Evolutionary conservation across 306 rosid species (phyloP), one percentile per base, ranked within the genome.

Genomic region (Nissolia schottii): DNA sequence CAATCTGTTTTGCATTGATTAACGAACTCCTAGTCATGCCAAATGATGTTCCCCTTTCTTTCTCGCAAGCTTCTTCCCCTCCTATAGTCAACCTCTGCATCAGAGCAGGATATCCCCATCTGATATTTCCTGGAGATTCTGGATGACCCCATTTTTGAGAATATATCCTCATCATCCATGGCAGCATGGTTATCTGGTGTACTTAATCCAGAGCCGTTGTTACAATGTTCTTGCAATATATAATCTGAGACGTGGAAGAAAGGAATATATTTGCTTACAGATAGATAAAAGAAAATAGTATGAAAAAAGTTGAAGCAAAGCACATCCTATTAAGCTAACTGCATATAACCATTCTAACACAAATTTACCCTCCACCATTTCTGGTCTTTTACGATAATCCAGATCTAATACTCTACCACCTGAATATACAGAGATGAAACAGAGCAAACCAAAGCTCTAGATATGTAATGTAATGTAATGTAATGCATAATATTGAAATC

Each of bases 51-150:
- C 78, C 84, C 85, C 86, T 84, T 89, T 74, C 84, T 67, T 79
- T 87, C 97, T 65, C 88, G 82, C 63, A 84, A 78, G 92, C 92
- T 89, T 85, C 97, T 89, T 55, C 97, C 92, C 82, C 97, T 83
- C 71, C 99, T 84, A 74, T 95, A 95, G 81, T 95, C 99, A 70
- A 95, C 75, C 86, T 95, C 97, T 7, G 99, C 99, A 76, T 95
- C 99, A 9, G 99, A 95, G 85, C 96, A 83, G 4, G 99, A 94
- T 38, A 80, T 74, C 8, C 97, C 97, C 82, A 86, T 73, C 65
- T 72, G 88, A 77, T 86, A 84, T 84, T 85, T 92, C 82, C 88
- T 82, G 82, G 80, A 68, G 35, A 55, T 69, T 82, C 85, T 88
- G 16, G 88, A 81, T 6, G 90, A 81, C 59, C 89, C 95, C 85